Conservation (phyloP, 1,284 basidiomycete species). For the Pyrrhoderma noxium region DNA sequence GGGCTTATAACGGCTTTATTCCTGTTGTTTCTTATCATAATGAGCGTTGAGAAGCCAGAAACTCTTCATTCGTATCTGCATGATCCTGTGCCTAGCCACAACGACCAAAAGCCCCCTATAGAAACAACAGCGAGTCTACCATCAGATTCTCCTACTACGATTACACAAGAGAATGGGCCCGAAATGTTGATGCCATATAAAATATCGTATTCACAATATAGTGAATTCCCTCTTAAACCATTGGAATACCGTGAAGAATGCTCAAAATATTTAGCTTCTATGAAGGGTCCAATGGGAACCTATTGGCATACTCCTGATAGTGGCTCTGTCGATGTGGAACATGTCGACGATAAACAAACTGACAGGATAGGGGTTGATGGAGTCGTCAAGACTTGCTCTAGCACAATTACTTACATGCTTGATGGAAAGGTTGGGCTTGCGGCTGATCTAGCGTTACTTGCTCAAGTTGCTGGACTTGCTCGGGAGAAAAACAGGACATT, state of each 20-base stretch:
- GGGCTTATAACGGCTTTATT: constrained; percentile 41
- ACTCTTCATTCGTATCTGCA: constrained; percentile 31
- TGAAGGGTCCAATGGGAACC: constrained; percentile 34
- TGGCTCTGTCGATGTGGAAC: constrained; percentile 40
- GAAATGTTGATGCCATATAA: constrained; percentile 27
- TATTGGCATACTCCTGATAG: constrained; percentile 44
- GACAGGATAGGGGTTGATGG: constrained; percentile 21
- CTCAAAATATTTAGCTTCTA: constrained; percentile 38
- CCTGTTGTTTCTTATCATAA: constrained; percentile 42
- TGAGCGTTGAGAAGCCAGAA: constrained; percentile 46
- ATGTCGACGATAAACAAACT: constrained; percentile 30
- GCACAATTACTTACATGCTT: constrained; percentile 62
- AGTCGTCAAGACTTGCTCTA: constrained; percentile 38
- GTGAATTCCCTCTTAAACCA: constrained; percentile 49
- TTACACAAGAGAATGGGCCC: constrained; percentile 14
- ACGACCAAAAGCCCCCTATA: constrained; percentile 12
- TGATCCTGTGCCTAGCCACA: neutral
- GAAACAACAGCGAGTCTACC: neutral
- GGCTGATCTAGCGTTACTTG: constrained; percentile 57
- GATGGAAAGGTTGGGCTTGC: constrained; percentile 56
- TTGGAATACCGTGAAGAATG: constrained; percentile 51
- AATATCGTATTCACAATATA: constrained; percentile 49
- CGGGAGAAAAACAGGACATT: constrained; percentile 49
- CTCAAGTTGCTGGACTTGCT: constrained; percentile 57
- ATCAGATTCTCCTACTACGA: neutral